Evolutionary conservation across 257 asterid genomes (phyloP).

Genomic region (Agastache rugosa): DNA sequence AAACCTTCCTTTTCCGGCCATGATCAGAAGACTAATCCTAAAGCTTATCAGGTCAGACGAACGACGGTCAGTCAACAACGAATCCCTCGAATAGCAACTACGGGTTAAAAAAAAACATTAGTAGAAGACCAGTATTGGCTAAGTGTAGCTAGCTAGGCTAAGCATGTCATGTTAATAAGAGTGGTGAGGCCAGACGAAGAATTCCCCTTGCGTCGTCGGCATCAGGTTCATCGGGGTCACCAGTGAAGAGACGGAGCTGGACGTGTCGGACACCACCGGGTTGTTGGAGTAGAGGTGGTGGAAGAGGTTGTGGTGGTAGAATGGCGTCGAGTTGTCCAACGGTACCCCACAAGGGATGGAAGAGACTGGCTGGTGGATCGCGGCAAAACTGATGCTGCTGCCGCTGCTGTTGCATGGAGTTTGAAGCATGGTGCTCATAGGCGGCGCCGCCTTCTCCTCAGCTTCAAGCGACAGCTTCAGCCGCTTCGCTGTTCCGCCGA

Average conservation of each 20-base stretch:
- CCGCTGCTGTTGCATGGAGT: slow-evolving; percentile 47
- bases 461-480: slow-evolving; percentile 67
- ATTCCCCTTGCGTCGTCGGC: slow-evolving; percentile 61
- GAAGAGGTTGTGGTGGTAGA: slow-evolving; percentile 61
- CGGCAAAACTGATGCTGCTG: slow-evolving; percentile 58
- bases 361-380: slow-evolving; percentile 56
- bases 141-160: slow-evolving; percentile 32
- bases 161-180: slow-evolving; percentile 47
- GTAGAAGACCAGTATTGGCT: slow-evolving; percentile 40
- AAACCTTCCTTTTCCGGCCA: slow-evolving; percentile 32
- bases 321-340: slow-evolving; percentile 48
- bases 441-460: slow-evolving; percentile 49
- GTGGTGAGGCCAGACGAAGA: slow-evolving; percentile 86
- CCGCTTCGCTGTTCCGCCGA: slow-evolving; percentile 87
- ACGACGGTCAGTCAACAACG: slow-evolving; percentile 41
- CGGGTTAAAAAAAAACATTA: slow-evolving; percentile 38
- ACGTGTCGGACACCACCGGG: slow-evolving; percentile 29
- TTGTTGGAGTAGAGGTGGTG: slow-evolving; percentile 54
- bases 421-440: slow-evolving; percentile 37
- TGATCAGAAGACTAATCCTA: slow-evolving; percentile 43
- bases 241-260: slow-evolving; percentile 45
- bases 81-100: slow-evolving; percentile 33
- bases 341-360: slow-evolving; percentile 70
- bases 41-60: slow-evolving; percentile 25
- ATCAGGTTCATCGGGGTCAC: slow-evolving; percentile 49